A percentile compares a stretch with the other conserved stretches of the same genome.
Evolutionary conservation across 257 asterid genomes (phyloP).

Genomic region (Capsicum pubescens): DNA sequence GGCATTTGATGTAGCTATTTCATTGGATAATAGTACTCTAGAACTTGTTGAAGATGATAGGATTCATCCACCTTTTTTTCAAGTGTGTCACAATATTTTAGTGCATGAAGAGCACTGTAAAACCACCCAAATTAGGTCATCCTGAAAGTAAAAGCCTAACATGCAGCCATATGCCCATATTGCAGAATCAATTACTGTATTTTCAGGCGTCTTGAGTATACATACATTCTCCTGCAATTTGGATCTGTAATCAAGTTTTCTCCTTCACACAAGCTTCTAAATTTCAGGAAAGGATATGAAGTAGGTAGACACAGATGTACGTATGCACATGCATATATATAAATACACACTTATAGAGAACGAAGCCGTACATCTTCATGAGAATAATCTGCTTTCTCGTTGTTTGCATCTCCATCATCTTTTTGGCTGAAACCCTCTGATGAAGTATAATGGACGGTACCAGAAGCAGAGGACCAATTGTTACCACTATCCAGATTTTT

Average conservation of each 20-base stretch:
- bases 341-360: constrained; percentile 32
- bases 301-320: constrained; percentile 18
- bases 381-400: constrained; percentile 52
- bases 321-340: background rate
- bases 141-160: constrained; percentile 14
- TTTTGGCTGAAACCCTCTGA: constrained; percentile 54
- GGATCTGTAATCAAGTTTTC: background rate
- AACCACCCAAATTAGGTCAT: constrained; percentile 21
- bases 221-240: constrained; percentile 18
- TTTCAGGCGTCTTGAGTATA: background rate
- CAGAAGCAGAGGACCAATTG: constrained; percentile 73
- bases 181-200: constrained; percentile 14
- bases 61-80: constrained; percentile 17
- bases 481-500: constrained; percentile 59
- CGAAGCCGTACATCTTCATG: constrained; percentile 66
- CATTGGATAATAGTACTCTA: constrained; percentile 17
- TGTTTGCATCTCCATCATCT: constrained; percentile 50
- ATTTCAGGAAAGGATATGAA: constrained; percentile 19
- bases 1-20: background rate
- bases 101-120: constrained; percentile 8
- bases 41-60: constrained; percentile 25
- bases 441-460: constrained; percentile 50
- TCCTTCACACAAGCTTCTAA: constrained; percentile 24
- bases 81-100: background rate
- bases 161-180: constrained; percentile 26